Evolutionary conservation across 176 grass and related monocot genomes (phyloP), one percentile per base, ranked within the genome.

Genomic region (Zoysia pacifica): DNA sequence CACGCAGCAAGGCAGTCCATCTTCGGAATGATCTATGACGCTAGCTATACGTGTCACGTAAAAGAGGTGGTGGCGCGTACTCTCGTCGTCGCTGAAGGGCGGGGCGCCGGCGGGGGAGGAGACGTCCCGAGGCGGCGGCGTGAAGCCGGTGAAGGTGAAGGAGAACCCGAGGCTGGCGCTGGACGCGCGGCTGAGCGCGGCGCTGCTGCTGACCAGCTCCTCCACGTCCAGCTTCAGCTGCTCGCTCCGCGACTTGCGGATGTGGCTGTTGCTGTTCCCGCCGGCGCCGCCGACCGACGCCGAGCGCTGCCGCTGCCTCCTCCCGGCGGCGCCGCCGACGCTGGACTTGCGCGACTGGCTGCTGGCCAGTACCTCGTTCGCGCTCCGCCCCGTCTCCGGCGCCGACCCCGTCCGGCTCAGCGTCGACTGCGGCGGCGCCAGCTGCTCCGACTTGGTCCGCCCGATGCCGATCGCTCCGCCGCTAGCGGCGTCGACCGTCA

Each of bases 161-260:
- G 94, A 97, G 87, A 97, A 94, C 35, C 94, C 94, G 62, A 97
- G 89, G 90, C 94, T 94, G 65, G 94, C 94, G 82, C 94, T 97
- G 73, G 94, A 97, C 5, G 94, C 94, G 80, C 94, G 85, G 89
- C 94, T 97, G 74, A 97, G 90, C 50, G 91, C 94, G 12, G 91
- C 83, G 4, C 87, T 49, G 73, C 91, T 89, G 90, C 80, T 82
- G 50, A 97, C 85, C 45, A 94, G 91, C 52, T 97, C 94, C 42
- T 94, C 87, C 64, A 78, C 59, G 78, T 93, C 94, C 69, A 93
- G 75, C 90, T 79, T 92, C 40, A 94, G 90, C 85, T 97, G 94
- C 48, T 70, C 88, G 74, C 94, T 97, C 39, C 94, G 79, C 10
- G 94, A 86, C 86, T 94, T 97, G 68, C 91, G 88, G 71, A 92